Conservation (phyloP, 495 filamentous ascomycete species). For the Pseudomonodictys pantanalensis region DNA sequence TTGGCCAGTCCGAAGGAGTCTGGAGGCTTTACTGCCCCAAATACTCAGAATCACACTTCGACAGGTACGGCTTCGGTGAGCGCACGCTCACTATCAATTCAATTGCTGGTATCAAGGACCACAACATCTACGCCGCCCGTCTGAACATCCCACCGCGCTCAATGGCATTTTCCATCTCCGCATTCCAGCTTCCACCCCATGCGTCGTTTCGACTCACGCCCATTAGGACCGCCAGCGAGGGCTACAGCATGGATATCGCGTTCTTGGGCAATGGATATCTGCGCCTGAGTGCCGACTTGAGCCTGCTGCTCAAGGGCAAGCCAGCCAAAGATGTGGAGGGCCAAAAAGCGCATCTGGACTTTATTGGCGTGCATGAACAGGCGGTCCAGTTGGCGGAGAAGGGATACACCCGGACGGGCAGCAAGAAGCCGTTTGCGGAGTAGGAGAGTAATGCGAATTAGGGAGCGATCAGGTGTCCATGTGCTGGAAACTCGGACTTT, state of each 20-base stretch:
- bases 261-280: slow-evolving; percentile 26
- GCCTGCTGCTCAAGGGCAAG: slow-evolving; percentile 23
- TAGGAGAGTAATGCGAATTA: slow-evolving; percentile 4
- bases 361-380: slow-evolving; percentile 23
- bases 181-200: slow-evolving; percentile 20
- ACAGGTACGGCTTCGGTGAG: slow-evolving; percentile 20
- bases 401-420: slow-evolving; percentile 7
- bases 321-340: slow-evolving; percentile 10
- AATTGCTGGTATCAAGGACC: slow-evolving; percentile 7
- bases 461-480: not conserved
- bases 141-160: slow-evolving; percentile 22
- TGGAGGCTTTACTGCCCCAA: slow-evolving; percentile 28
- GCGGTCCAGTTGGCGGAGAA: slow-evolving; percentile 19
- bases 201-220: slow-evolving; percentile 18
- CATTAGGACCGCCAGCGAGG: slow-evolving; percentile 9
- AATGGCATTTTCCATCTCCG: not conserved
- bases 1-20: slow-evolving; percentile 8
- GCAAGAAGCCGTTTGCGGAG: slow-evolving; percentile 11
- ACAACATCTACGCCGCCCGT: slow-evolving; percentile 9
- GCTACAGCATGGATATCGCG: slow-evolving; percentile 16
- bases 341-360: slow-evolving; percentile 16
- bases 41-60: slow-evolving; percentile 15
- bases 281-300: slow-evolving; percentile 18
- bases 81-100: slow-evolving; percentile 11
- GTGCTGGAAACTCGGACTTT: too few species aligned